These are phyloP conservation scores for Fusarium concolor DNA, from an alignment of 2,329 filamentous ascomycete species.

Conservation along the genomic window DNA sequence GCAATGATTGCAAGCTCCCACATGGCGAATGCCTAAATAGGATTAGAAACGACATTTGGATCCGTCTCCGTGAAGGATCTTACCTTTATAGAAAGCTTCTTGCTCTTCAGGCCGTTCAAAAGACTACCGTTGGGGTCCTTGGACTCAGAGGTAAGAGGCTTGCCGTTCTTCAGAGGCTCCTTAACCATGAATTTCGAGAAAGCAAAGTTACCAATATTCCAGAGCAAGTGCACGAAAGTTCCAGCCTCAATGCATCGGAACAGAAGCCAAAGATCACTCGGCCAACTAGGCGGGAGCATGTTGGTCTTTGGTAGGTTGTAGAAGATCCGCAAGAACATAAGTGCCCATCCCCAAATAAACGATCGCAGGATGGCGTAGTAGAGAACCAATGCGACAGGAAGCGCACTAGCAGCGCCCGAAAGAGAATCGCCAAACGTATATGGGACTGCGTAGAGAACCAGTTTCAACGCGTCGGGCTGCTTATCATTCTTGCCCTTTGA, in stretches of 20 bases:
- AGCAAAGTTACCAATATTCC: constrained; percentile 80
- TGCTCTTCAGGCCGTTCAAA: constrained; percentile 83
- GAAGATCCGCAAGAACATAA: constrained; percentile 77
- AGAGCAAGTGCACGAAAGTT: constrained; percentile 75
- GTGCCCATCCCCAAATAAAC: constrained; percentile 74
- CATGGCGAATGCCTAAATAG: constrained; percentile 79
- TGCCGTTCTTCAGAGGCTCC: constrained; percentile 84
- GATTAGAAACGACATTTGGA: constrained; percentile 30
- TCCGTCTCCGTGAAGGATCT: constrained; percentile 34
- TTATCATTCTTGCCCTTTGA: constrained; percentile 44
- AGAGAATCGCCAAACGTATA: constrained; percentile 53
- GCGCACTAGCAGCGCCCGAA: constrained; percentile 55
- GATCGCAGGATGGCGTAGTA: constrained; percentile 73
- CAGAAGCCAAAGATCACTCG: constrained; percentile 67
- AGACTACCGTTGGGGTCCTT: constrained; percentile 94
- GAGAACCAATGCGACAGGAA: constrained; percentile 62
- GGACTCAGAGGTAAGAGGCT: constrained; percentile 84
- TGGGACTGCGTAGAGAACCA: constrained; percentile 55
- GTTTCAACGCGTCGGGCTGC: constrained; percentile 49
- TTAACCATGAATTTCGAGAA: constrained; percentile 86
- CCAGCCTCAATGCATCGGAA: constrained; percentile 70
- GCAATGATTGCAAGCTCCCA: constrained; percentile 91
- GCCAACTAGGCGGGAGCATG: constrained; percentile 69
- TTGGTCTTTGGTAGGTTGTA: constrained; percentile 81
- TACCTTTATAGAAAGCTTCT: constrained; percentile 81